Base-by-base conservation (phyloP, 768 basidiomycete species). In the Glaciozyma martinii region DNA sequence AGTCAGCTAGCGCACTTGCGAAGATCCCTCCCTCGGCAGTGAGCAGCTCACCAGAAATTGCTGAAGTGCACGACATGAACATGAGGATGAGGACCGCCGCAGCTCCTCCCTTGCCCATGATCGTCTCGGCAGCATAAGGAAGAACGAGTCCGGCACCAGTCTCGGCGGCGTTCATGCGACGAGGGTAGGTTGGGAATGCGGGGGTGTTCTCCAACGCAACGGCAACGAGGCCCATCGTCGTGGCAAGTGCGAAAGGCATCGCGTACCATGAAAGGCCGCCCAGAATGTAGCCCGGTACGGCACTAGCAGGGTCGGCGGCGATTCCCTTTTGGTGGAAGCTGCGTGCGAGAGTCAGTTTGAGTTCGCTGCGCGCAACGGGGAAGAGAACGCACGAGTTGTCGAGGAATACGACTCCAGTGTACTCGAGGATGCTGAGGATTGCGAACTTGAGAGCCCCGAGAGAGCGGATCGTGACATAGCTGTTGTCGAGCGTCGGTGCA, bases 381-480 rank as follows among this genome's bases (percentile, higher is more conserved):
- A 43, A 43, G 49, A 23, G n/a, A 23, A 23, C 16, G 27, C 49
- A 63, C 32, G 16, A 23, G 56, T 56, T 63, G 47, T 63, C 62
- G 5, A 57, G 25, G 56, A 58, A 49, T 18, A 63, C 62, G 46
- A 63, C 56, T 16, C 62, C 62, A 2, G 81, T 80, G 77, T 67
- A 52, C 50, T 29, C 62, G 15, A 69, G 32, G 42, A 63, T 32
- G 46, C 30, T 40, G 32, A 63, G 32, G 37, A 57, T 57, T 9
- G 56, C 62, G 23, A 63, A 63, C 47, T 57, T 57, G 46, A 63
- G 72, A 21, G 76, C 75, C 59, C 62, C 80, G 78, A 57, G 55
- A 21, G 81, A 82, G 67, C 82, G 82, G 80, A 84, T 81, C 0
- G 83, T 84, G 42, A 83, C 64, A 67, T 83, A 84, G 59, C 80